Conservation (phyloP, 2,329 filamentous ascomycete genomes). For the Xylaria sp. region DNA sequence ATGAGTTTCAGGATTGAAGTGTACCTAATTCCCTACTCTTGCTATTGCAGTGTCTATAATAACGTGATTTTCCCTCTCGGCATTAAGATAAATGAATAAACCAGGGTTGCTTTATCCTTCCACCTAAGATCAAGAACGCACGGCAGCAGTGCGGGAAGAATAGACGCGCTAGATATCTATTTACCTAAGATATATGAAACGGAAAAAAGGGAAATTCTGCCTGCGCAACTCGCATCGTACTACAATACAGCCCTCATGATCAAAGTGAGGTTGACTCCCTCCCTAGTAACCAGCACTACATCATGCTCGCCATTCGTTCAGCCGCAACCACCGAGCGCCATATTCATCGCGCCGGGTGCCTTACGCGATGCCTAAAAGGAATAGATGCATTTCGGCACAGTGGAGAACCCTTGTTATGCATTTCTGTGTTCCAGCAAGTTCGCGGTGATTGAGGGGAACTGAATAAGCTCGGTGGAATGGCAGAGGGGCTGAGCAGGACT, state of each 20-base stretch:
- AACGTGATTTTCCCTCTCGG: no score
- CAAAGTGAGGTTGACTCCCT: background rate
- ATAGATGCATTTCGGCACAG: background rate
- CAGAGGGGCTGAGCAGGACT: constrained; percentile 19
- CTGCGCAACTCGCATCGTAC: background rate
- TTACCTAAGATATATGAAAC: background rate
- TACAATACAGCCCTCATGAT: background rate
- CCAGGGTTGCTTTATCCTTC: no score
- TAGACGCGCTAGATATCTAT: background rate
- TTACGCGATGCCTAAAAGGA: constrained; percentile 22
- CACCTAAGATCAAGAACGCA: no score
- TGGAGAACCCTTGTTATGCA: background rate
- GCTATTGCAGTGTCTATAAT: background rate
- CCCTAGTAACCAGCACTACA: background rate
- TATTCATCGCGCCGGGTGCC: constrained; percentile 15
- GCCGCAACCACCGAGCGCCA: constrained; percentile 33
- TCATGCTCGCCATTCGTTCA: constrained; percentile 17
- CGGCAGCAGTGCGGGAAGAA: background rate
- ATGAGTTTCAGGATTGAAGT: background rate
- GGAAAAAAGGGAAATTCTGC: no score
- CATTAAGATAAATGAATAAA: no score
- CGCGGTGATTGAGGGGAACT: background rate
- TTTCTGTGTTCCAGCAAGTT: background rate
- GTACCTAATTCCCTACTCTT: background rate
- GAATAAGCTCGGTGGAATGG: constrained; percentile 7